Evolutionary conservation across 1,284 basidiomycete genomes (phyloP).

Genomic region (Irpex lacteus): DNA sequence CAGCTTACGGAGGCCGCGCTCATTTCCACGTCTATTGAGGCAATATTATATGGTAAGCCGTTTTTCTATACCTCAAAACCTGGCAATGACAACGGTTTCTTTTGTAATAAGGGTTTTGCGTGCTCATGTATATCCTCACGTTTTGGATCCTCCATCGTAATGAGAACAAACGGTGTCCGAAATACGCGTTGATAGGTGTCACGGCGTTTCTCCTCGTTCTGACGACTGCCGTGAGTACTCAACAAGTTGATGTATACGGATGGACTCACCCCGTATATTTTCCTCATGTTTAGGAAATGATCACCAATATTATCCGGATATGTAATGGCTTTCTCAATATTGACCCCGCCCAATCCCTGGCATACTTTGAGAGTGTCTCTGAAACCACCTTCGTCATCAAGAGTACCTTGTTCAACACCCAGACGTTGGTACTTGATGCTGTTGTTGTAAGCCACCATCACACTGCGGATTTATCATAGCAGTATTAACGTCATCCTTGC

Average conservation of each 20-base stretch:
- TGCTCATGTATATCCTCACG: constrained; percentile 27
- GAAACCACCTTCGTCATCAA: constrained; percentile 28
- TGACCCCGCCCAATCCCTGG: constrained; percentile 12
- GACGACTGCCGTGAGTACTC: constrained; percentile 22
- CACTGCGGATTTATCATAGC: background rate
- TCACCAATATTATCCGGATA: constrained; percentile 19
- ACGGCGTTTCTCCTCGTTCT: constrained; percentile 21
- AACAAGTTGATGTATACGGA: background rate
- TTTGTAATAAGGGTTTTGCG: constrained; percentile 22
- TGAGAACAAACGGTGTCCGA: constrained; percentile 16
- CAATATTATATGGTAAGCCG: constrained; percentile 25
- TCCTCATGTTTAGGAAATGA: constrained; percentile 21
- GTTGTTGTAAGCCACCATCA: constrained; percentile 26
- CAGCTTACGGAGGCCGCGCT: constrained; percentile 19
- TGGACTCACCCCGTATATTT: background rate
- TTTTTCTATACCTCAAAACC: background rate
- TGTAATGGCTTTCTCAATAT: constrained; percentile 19
- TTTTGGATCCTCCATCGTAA: constrained; percentile 26
- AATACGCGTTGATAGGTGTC: constrained; percentile 16
- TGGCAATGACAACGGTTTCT: background rate
- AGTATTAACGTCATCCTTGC: background rate
- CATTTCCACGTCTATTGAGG: constrained; percentile 25
- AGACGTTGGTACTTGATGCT: constrained; percentile 33
- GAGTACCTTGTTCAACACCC: constrained; percentile 28
- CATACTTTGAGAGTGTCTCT: constrained; percentile 25